Conservation (phyloP, 768 basidiomycete species). For the Lentinus brumalis region DNA sequence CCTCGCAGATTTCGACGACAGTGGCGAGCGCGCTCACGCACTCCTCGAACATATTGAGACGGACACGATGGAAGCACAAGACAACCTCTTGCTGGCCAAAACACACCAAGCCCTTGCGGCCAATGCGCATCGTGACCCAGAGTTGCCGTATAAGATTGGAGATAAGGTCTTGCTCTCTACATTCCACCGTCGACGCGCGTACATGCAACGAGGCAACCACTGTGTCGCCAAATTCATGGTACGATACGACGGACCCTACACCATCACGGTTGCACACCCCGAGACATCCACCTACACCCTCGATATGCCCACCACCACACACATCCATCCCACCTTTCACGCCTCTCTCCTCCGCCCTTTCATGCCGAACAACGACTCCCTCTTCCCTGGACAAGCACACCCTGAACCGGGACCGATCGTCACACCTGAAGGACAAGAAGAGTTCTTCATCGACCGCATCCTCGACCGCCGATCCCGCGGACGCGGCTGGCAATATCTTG, state of each 20-base stretch:
- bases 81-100: too few relatives aligned
- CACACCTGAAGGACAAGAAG: constrained; percentile 7
- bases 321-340: constrained; percentile 18
- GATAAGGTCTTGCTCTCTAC: background rate
- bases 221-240: background rate
- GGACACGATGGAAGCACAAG: too few relatives aligned
- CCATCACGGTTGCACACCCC: too few relatives aligned
- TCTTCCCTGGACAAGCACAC: constrained; percentile 7
- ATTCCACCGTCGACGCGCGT: background rate
- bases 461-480: constrained; percentile 1
- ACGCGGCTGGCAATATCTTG: constrained; percentile 4
- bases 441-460: constrained; percentile 19
- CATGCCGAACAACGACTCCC: constrained; percentile 13
- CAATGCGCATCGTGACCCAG: background rate
- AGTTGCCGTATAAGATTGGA: background rate
- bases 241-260: background rate
- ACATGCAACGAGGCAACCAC: background rate
- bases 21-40: too few relatives aligned
- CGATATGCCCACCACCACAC: background rate
- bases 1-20: too few relatives aligned
- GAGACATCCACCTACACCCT: background rate
- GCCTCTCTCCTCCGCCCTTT: background rate
- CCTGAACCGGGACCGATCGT: constrained; percentile 10
- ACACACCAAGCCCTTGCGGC: background rate
- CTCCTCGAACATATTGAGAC: too few relatives aligned